A percentile compares a stretch with the other conserved stretches of the same genome.
These are phyloP conservation scores for Rhodotorula glutinis DNA, from an alignment of 1,284 basidiomycete genomes.

Conservation along the genomic window DNA sequence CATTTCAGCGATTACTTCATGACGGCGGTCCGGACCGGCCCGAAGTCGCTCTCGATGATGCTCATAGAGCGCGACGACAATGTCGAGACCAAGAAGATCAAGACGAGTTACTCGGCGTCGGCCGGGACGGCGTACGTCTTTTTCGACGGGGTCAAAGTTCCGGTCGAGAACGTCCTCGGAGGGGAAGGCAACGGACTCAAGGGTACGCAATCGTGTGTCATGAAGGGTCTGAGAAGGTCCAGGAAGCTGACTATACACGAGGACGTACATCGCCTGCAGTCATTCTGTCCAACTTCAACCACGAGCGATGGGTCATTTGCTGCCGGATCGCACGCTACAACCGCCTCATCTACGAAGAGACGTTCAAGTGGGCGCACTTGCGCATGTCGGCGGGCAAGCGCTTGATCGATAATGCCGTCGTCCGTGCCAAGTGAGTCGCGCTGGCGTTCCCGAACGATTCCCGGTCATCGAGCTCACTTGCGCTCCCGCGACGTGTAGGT, in stretches of 20 bases:
- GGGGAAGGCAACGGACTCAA: slow-evolving; percentile 51
- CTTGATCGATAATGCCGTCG: slow-evolving; percentile 50
- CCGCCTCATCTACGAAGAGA: slow-evolving; percentile 41
- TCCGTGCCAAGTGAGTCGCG: slow-evolving; percentile 43
- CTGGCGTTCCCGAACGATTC: slow-evolving; percentile 7
- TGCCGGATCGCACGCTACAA: slow-evolving; percentile 44
- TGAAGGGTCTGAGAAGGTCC: not conserved
- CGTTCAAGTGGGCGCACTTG: slow-evolving; percentile 40
- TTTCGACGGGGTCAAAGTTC: slow-evolving; percentile 50
- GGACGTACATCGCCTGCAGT: not conserved
- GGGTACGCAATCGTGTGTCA: slow-evolving; percentile 38
- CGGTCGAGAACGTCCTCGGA: slow-evolving; percentile 50
- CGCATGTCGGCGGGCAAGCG: slow-evolving; percentile 43
- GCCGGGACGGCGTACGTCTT: slow-evolving; percentile 62
- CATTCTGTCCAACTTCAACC: slow-evolving; percentile 37
- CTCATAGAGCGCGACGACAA: slow-evolving; percentile 51
- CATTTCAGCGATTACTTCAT: slow-evolving; percentile 35
- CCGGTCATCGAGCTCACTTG: not conserved
- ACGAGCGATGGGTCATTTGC: slow-evolving; percentile 53
- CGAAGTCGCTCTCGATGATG: slow-evolving; percentile 49
- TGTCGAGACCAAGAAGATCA: slow-evolving; percentile 79
- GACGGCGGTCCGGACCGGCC: slow-evolving; percentile 45
- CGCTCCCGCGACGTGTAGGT: slow-evolving; percentile 14
- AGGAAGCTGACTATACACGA: not conserved
- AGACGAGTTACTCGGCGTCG: slow-evolving; percentile 59